Conservation (phyloP, 257 asterid genomes). For the Paraleonurus japonicus region DNA sequence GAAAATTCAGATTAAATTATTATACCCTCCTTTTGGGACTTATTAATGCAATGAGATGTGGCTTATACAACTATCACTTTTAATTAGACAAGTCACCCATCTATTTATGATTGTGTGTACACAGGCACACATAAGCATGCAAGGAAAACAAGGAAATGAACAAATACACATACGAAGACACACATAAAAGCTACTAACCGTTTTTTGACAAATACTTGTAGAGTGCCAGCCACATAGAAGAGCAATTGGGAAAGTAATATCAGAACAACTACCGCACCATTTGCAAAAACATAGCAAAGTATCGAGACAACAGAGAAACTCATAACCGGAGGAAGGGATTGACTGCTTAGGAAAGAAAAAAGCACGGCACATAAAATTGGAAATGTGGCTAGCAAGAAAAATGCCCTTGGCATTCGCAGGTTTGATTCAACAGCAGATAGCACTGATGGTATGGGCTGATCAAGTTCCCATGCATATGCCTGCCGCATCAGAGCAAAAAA, state of each 20-base stretch:
- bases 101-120: constrained; percentile 2
- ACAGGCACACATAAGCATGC: constrained; percentile 13
- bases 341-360: constrained; percentile 58
- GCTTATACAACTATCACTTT: background rate
- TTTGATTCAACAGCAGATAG: constrained; percentile 84
- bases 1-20: constrained; percentile 2
- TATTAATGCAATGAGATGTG: constrained; percentile 17
- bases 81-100: background rate
- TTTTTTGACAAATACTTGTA: constrained; percentile 65
- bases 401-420: constrained; percentile 64
- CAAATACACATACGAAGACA: background rate
- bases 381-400: constrained; percentile 49
- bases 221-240: constrained; percentile 56
- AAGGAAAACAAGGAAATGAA: background rate
- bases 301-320: constrained; percentile 64
- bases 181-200: constrained; percentile 51
- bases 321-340: constrained; percentile 50
- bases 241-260: constrained; percentile 58
- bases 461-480: constrained; percentile 85
- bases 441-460: constrained; percentile 78
- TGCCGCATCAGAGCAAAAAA: constrained; percentile 93
- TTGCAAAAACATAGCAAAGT: constrained; percentile 76
- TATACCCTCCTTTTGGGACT: background rate
- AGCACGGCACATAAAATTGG: constrained; percentile 60
- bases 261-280: constrained; percentile 66